Base-by-base conservation (phyloP, 2,329 filamentous ascomycete species). In the Botryotinia calthae region DNA sequence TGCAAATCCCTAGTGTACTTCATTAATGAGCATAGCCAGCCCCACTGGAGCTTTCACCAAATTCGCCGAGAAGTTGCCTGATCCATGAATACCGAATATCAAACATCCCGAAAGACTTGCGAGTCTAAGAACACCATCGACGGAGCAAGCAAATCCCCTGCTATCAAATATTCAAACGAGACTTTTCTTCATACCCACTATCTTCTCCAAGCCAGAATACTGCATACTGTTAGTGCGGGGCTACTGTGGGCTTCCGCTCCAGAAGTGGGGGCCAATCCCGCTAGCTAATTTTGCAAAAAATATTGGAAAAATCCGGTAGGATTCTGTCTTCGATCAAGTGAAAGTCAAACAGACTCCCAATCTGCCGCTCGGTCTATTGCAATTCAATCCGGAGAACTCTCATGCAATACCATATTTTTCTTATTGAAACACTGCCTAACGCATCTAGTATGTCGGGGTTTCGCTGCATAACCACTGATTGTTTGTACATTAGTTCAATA, bases 101-200 rank as follows among this genome's bases (percentile, higher is more conserved):
- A 37, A 68, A 56, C 16, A 68, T 25, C 40, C 65, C 48, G 34
- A 58, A 56, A 56, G 65, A 10, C 48, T 68, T 56, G 65, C 48
- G 34, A 56, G 40, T 68, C 34, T 25, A n/a, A n/a, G 18, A 56
- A 68, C 12, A 44, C n/a, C 37, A 37, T 16, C 37, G 1, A 4
- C 18, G 18, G n/a, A 20, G 48, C n/a, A 31, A 31, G 8, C 22
- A n/a, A 42, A 42, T 42, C 16, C n/a, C 31, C 31, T 66, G 12
- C 1, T 7, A 42, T 68, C 22, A 16, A 56, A 9, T 10, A 25
- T 22, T 42, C 9, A n/a, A 56, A 56, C n/a, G 40, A 68, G 37
- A 44, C n/a, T 34, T 37, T 68, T 4, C n/a, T 42, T 42, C 6
- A 56, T 4, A 22, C 10, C 20, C 18, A 54, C 40, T 2, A 8